Conservation (phyloP, 345 rosid species). For the Dipteronia sinensis region DNA sequence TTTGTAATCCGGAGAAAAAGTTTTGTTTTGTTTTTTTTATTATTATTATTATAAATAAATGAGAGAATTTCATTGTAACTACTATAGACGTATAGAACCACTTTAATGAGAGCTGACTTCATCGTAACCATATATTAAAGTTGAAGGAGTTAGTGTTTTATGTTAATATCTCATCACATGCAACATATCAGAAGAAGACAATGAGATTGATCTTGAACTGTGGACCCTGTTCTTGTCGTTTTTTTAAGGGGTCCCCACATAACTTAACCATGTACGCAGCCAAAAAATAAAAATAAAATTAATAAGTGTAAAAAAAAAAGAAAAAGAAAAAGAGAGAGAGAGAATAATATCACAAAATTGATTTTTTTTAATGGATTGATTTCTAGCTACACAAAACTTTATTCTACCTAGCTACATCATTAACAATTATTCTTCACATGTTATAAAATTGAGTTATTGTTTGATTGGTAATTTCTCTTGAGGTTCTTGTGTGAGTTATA, state of each 20-base stretch:
- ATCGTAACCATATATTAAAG: background rate
- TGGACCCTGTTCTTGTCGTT: slow-evolving; percentile 17
- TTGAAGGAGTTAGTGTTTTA: background rate
- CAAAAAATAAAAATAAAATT: background rate
- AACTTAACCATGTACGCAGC: background rate
- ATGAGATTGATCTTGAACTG: background rate
- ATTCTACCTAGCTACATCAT: background rate
- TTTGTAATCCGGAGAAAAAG: too few relatives aligned
- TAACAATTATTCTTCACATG: background rate
- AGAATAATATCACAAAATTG: too few relatives aligned
- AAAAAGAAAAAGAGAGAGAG: too few relatives aligned
- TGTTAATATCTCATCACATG: background rate
- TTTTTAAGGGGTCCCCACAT: background rate
- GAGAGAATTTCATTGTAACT: too few relatives aligned
- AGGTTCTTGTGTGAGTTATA: too few relatives aligned
- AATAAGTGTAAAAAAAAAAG: too few relatives aligned
- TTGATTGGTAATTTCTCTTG: background rate
- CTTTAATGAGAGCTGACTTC: too few relatives aligned
- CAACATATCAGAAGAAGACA: slow-evolving; percentile 2
- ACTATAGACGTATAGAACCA: too few relatives aligned
- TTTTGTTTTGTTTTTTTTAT: too few relatives aligned
- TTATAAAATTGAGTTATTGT: background rate
- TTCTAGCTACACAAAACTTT: background rate
- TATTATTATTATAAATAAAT: too few relatives aligned
- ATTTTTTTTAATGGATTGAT: too few relatives aligned